Percentiles rank a stretch among this genome's conserved stretches.
phyloP scores from a whole-genome alignment of 2,329 filamentous ascomycete species.

The Fragosphaeria purpurea region DNA sequence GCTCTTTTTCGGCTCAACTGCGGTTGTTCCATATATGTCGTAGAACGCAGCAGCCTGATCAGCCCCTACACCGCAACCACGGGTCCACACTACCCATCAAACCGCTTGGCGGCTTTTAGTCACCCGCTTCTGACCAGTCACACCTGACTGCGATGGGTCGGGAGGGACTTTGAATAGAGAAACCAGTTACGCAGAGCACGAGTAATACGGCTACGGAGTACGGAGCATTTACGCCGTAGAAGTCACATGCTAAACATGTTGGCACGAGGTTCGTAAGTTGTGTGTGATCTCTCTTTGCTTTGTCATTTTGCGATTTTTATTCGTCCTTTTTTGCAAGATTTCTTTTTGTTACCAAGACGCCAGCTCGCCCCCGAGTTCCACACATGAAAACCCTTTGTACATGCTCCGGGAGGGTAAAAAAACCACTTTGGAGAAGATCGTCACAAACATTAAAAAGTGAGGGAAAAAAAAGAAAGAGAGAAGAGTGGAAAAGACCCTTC shows the following conservation, averaged over 20 bases:
- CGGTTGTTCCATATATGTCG: background rate
- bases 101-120: background rate
- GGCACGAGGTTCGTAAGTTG: background rate
- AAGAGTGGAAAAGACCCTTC: background rate
- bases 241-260: background rate
- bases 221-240: too few relatives aligned
- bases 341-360: constrained; percentile 9
- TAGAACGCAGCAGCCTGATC: background rate
- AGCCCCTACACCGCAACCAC: background rate
- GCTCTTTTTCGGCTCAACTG: background rate
- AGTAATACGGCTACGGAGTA: too few relatives aligned
- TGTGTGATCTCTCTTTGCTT: constrained; percentile 4
- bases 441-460: constrained; percentile 2
- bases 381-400: background rate
- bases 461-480: background rate
- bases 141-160: too few relatives aligned
- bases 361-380: background rate
- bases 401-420: background rate
- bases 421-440: constrained; percentile 1
- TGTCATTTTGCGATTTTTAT: constrained; percentile 10
- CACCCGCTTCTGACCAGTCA: background rate
- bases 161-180: background rate
- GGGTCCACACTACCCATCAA: background rate
- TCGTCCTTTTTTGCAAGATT: constrained; percentile 2
- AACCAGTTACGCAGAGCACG: background rate